phyloP scores from a whole-genome alignment of 1,139 yeast species.

The Kodamaea alishanica region DNA sequence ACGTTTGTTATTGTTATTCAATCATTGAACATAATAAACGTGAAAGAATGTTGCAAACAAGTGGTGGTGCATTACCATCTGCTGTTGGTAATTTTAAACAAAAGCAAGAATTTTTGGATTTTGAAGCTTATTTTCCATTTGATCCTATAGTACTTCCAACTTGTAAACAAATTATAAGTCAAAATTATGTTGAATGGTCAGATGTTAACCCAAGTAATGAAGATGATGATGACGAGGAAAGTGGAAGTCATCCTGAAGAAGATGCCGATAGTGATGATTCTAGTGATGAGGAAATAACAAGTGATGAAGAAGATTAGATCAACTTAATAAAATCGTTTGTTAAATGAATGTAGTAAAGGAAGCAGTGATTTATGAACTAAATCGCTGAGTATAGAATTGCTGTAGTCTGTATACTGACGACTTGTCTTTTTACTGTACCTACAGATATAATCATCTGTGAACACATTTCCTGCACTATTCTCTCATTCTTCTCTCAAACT shows the following conservation, averaged over 20 bases:
- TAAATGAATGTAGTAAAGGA: background rate
- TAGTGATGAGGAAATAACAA: constrained; percentile 27
- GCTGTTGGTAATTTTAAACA: constrained; percentile 42
- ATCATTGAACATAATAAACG: constrained; percentile 88
- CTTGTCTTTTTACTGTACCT: no score
- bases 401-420: no score
- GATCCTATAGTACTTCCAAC: constrained; percentile 80
- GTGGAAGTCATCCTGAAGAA: constrained; percentile 30
- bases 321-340: background rate
- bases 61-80: constrained; percentile 27
- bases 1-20: constrained; percentile 89
- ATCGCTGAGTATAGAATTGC: no score
- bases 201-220: constrained; percentile 44
- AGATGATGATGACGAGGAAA: constrained; percentile 63
- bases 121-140: constrained; percentile 92
- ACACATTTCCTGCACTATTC: no score
- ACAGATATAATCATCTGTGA: no score
- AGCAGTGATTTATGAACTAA: no score
- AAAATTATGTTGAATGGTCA: constrained; percentile 71
- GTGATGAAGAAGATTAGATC: constrained; percentile 15
- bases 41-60: constrained; percentile 47
- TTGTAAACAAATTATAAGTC: constrained; percentile 50
- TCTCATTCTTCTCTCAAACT: no score
- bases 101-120: constrained; percentile 77
- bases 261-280: constrained; percentile 27